Evolutionary conservation across 768 basidiomycete species (phyloP), one percentile per base, ranked within the genome.

Genomic region (Lactifluus subvellereus): DNA sequence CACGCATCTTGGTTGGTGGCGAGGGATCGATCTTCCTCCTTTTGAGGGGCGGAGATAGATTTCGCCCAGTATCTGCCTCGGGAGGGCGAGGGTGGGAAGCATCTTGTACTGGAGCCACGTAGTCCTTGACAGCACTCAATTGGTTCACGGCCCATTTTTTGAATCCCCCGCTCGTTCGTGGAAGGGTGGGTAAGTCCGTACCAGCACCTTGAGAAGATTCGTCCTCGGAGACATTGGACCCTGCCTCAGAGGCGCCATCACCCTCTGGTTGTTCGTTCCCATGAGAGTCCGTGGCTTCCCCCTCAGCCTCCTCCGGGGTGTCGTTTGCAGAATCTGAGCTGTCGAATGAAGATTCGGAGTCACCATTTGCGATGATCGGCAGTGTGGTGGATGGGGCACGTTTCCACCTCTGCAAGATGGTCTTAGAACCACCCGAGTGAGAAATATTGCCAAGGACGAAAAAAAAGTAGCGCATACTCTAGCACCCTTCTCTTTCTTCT

Each of bases 121-220:
- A 77, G 45, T 72, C 73, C 67, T 83, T 83, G 20, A 74, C 80
- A 4, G 67, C 70, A 55, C 78, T 84, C 56, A 91, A 79, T 71
- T 97, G 94, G 59, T 87, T 82, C 64, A 86, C 71, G 0, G 94
- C 95, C 95, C 95, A 97, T 45, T 86, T 79, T 72, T 97, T 97
- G 82, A 97, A 98, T 7, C 83, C 82, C 4, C 76, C 69, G 33
- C 72, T 71, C 63, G 78, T 84, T 14, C 72, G 71, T 68, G 75
- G 79, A 54, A 67, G 72, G 56, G 66, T 69, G 27, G 68, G 68
- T 14, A 65, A 32, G 27, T 38, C 30, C 30, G 71, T 68, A 5
- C 56, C 68, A 22, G 67, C 71, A 14, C 57, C 69, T 13, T 47
- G 62, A 57, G 71, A 62, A n/a, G 65, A 65, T 2, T 66, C 71